Conservation (phyloP, 352 stramenopile genomes). For the Globisporangium cederbergense region DNA sequence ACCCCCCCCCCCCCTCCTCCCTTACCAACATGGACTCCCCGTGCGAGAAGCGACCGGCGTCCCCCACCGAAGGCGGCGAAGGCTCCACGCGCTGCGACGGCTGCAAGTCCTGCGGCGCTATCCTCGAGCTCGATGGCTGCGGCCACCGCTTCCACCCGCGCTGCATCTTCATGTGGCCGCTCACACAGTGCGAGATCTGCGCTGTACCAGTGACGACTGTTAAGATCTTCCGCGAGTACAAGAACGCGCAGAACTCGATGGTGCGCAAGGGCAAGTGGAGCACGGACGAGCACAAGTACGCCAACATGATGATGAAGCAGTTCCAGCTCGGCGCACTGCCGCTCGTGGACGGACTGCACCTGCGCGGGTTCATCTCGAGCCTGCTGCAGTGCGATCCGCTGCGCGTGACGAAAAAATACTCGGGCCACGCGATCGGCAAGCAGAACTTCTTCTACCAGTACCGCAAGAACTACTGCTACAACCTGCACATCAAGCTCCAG, state of each 20-base stretch:
- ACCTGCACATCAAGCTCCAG: conserved; percentile 73
- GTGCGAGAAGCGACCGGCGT: conserved; percentile 3
- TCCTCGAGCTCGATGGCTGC: conserved; percentile 65
- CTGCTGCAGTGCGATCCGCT: conserved; percentile 80
- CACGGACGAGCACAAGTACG: conserved; percentile 74
- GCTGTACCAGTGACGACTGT: conserved; percentile 34
- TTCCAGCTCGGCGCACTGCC: conserved; percentile 71
- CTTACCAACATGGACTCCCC: conserved; percentile 15
- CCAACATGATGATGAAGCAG: conserved; percentile 80
- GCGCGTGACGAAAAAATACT: conserved; percentile 80
- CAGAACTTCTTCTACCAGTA: conserved; percentile 72
- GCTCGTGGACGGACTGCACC: conserved; percentile 60
- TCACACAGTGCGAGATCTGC: conserved; percentile 64
- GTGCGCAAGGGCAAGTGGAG: conserved; percentile 77
- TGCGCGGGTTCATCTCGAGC: conserved; percentile 72
- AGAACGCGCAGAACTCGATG: conserved; percentile 38
- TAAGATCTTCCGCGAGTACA: conserved; percentile 49
- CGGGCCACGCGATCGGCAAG: conserved; percentile 70
- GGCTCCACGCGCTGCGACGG: conserved; percentile 63
- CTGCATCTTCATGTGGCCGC: conserved; percentile 68
- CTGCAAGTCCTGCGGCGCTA: conserved; percentile 67
- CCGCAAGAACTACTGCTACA: conserved; percentile 68
- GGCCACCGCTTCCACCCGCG: conserved; percentile 76
- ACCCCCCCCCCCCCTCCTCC: not conserved
- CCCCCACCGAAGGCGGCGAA: conserved; percentile 15